phyloP scores from a whole-genome alignment of 441 rosid genomes.

The Cnidoscolus chayamansa region DNA sequence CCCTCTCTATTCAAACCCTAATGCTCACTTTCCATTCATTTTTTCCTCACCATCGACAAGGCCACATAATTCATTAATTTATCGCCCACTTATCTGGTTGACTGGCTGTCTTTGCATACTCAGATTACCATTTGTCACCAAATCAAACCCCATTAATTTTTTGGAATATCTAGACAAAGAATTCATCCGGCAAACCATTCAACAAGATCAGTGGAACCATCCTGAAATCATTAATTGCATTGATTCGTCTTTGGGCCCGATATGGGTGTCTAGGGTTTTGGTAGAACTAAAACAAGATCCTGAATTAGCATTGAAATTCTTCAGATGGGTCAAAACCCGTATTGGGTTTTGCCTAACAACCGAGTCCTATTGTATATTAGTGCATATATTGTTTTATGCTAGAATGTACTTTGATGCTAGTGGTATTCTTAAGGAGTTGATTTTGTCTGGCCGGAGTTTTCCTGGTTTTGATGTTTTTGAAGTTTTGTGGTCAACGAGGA shows the following conservation, averaged over 20 bases:
- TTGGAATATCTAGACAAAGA: conserved; percentile 30
- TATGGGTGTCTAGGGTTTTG: conserved; percentile 54
- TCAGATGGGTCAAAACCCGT: conserved; percentile 50
- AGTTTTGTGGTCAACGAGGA: conserved; percentile 64
- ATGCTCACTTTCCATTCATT: conserved; percentile 8
- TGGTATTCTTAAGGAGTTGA: conserved; percentile 47
- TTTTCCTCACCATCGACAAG: background rate
- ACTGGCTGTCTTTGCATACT: conserved; percentile 47
- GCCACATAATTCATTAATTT: conserved; percentile 23
- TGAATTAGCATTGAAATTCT: conserved; percentile 54
- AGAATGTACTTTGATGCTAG: conserved; percentile 61
- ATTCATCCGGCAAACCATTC: conserved; percentile 40
- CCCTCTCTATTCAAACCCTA: conserved; percentile 20
- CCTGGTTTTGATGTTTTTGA: conserved; percentile 50
- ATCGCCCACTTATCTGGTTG: conserved; percentile 46
- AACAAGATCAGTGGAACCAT: conserved; percentile 47
- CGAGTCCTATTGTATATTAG: conserved; percentile 53
- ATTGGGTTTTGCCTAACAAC: conserved; percentile 43
- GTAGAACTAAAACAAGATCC: conserved; percentile 51
- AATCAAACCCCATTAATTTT: conserved; percentile 14
- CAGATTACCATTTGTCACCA: conserved; percentile 44
- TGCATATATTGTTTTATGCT: conserved; percentile 51
- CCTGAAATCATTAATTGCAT: conserved; percentile 34
- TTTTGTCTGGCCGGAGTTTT: conserved; percentile 29
- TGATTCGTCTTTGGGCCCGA: conserved; percentile 42